Evolutionary conservation across 1,284 basidiomycete genomes (phyloP).

Genomic region (Phaffia rhodozyma): DNA sequence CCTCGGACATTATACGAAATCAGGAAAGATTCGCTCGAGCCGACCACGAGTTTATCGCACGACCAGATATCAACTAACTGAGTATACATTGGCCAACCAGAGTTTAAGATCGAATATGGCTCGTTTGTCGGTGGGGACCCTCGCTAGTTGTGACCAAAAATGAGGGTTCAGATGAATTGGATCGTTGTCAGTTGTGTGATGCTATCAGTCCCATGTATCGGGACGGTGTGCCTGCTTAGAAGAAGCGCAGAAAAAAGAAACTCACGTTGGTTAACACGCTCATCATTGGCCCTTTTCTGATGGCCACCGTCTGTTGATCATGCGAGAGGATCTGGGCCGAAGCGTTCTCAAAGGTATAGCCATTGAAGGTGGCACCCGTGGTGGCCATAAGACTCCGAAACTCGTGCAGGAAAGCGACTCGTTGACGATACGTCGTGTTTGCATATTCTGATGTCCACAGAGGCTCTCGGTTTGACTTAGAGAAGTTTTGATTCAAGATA

Average conservation of each 20-base stretch:
- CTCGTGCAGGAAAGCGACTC: slow-evolving; percentile 54
- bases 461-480: slow-evolving; percentile 57
- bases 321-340: slow-evolving; percentile 47
- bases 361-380: slow-evolving; percentile 39
- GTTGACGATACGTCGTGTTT: slow-evolving; percentile 44
- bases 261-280: slow-evolving; percentile 59
- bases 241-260: background rate
- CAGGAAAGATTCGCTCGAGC: slow-evolving; percentile 28
- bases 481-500: background rate
- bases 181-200: too few species aligned
- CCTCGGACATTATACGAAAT: slow-evolving; percentile 26
- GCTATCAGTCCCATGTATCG: background rate
- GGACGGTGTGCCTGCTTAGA: background rate
- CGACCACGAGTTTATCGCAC: slow-evolving; percentile 29
- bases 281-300: slow-evolving; percentile 59
- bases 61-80: slow-evolving; percentile 32
- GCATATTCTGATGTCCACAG: slow-evolving; percentile 55
- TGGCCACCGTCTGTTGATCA: slow-evolving; percentile 49
- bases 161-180: slow-evolving; percentile 17
- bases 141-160: slow-evolving; percentile 20
- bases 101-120: slow-evolving; percentile 27
- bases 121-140: slow-evolving; percentile 28
- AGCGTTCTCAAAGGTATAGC: slow-evolving; percentile 46
- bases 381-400: slow-evolving; percentile 54
- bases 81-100: slow-evolving; percentile 29